Evolutionary conservation across 2,329 filamentous ascomycete genomes (phyloP), one percentile per base, ranked within the genome.

Genomic region (Cercospora sojina): DNA sequence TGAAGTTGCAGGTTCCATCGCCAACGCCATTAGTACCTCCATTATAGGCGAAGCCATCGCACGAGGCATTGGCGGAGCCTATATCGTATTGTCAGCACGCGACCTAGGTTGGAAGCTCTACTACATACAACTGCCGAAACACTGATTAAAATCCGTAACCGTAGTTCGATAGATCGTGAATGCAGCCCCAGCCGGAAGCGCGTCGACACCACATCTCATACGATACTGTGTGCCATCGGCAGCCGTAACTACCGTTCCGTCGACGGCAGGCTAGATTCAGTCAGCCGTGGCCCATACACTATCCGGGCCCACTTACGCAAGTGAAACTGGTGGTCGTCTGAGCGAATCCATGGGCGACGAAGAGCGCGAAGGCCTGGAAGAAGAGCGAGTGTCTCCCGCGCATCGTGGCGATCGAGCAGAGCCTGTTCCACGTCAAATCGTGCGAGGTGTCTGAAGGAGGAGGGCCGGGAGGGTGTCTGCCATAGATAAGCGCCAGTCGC

Each of bases 31-130:
- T 49, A 32, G 25, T 10, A 25, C n/a, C 13, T 9, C 56, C 62
- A 41, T 4, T 6, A 12, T 43, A 64, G 16, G 56, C 43, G 57
- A 64, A 64, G 6, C 5, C 63, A 41, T 47, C 41, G 10, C 63
- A 64, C 13, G 55, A 8, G 16, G 25, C 56, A 47, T 38, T 25
- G 2, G 18, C 25, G 1, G 13, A 18, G 18, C 41, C 55, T 18
- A 13, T 27, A 23, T 35, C 4, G 31, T 2, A 13, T 32, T 13
- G 31, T 32, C 13, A 32, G 31, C 12, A 32, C 12, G 12, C 31
- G 31, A 12, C 31, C 5, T 32, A 13, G 10, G 7, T 10, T 31
- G 29, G 9, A 10, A 31, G 29, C 12, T 32, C 31, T 32, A 32
- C 12, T 12, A 32, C 31, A 32, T 32, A 13, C 31, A 32, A 32